Base-by-base conservation (phyloP, 2,329 filamentous ascomycete genomes). In the Erysiphe pisi region DNA sequence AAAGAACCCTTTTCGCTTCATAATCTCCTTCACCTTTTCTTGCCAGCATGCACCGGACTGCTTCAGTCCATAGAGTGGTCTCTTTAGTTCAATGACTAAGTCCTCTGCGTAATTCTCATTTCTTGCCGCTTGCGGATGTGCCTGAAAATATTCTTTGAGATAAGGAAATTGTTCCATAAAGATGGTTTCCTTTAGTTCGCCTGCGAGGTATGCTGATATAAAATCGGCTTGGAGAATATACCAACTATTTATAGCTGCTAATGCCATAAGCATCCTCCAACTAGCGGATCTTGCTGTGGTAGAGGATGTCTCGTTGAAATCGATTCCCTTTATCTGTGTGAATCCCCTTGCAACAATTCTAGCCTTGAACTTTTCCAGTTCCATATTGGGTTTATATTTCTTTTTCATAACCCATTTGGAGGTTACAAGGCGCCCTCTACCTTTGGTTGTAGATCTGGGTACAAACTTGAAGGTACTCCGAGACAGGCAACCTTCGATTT, bases 311-410 rank as follows among this genome's bases (percentile, higher is more conserved):
- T 76, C 25, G 40, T 76, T 63, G 14, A 36, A 76, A 45, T 76
- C 74, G 12, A 61, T 40, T 18, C 74, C 47, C 31, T 36, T 43
- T 43, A 4, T 63, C 36, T 76, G 74, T 14, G 20, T 18, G 25
- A 76, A 61, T 36, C 74, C 49, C 22, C 31, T 76, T 22, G 56
- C 74, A 12, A 76, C 52, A 16, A 58, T n/a, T 75, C 71, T 49
- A 0, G 22, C 71, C 25, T 75, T 70, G 9, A 40, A 70, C n/a
- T 70, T 70, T 22, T 74, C 70, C 20, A 74, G n/a, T 49, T 74
- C 43, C 40, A 47, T 28, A 31, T 47, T 49, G 4, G 70, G 49
- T 31, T 74, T 52, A 31, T 74, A 74, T 31, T 74, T 74, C 25
- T 49, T 74, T 43, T 74, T 49, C 16, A 49, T n/a, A 16, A 74